These are phyloP conservation scores for Cryptococcus sp. DNA, from an alignment of 1,284 basidiomycete species.

Conservation along the genomic window DNA sequence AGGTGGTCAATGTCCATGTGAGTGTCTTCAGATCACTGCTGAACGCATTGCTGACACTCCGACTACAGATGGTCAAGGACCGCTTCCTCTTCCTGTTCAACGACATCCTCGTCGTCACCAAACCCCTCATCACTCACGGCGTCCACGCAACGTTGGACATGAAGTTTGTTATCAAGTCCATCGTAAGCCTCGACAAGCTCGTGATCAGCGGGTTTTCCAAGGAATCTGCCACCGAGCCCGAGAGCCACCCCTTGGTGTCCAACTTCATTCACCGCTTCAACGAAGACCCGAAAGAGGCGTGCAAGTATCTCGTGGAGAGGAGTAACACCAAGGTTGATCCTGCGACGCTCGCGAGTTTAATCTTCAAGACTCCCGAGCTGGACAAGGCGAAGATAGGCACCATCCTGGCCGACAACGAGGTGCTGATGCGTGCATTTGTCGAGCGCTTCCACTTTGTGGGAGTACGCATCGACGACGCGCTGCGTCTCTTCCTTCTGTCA, in stretches of 20 bases:
- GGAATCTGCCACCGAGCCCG: conserved; percentile 32
- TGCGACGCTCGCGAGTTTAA: conserved; percentile 66
- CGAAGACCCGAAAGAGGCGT: conserved; percentile 67
- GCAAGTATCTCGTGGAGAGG: conserved; percentile 60
- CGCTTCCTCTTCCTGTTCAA: conserved; percentile 93
- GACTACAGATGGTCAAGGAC: conserved; percentile 74
- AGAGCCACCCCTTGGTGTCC: conserved; percentile 61
- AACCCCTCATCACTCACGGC: conserved; percentile 55
- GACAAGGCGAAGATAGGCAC: conserved; percentile 78
- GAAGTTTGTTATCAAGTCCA: conserved; percentile 81
- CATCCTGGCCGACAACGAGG: conserved; percentile 71
- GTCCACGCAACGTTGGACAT: conserved; percentile 69
- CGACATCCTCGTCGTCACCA: conserved; percentile 81
- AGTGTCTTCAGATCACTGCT: conserved; percentile 13
- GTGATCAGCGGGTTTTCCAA: conserved; percentile 30
- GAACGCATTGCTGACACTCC: conserved; percentile 10
- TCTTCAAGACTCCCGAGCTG: conserved; percentile 80
- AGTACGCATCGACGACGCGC: conserved; percentile 79
- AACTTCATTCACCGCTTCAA: conserved; percentile 71
- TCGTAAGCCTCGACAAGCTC: conserved; percentile 68
- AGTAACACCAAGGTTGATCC: conserved; percentile 59
- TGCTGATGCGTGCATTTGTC: conserved; percentile 75
- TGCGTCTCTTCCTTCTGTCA: conserved; percentile 82
- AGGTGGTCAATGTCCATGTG: conserved; percentile 81
- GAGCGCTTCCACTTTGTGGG: conserved; percentile 80